phyloP scores from a whole-genome alignment of 805 yeast genomes.

The Candida boleticola region DNA sequence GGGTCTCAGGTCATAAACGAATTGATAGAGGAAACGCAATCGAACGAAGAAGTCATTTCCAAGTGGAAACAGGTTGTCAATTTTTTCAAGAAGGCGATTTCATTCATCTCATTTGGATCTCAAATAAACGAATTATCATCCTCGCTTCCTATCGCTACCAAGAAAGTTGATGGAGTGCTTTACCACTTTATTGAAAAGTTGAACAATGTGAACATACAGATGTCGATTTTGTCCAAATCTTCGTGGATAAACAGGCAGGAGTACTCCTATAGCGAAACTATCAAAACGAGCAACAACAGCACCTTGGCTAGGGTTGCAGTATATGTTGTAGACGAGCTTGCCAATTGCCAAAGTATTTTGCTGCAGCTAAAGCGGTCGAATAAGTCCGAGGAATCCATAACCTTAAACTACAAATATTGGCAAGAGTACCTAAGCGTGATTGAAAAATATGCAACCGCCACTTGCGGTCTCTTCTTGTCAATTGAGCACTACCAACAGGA shows the following conservation, averaged over 20 bases:
- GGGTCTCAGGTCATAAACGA: conserved; percentile 37
- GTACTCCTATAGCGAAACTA: conserved; percentile 17
- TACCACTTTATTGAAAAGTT: conserved; percentile 21
- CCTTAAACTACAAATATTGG: conserved; percentile 21
- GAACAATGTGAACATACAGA: conserved; percentile 32
- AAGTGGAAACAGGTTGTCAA: conserved; percentile 37
- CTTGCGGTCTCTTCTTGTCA: conserved; percentile 44
- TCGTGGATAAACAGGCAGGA: conserved; percentile 34
- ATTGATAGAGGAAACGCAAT: conserved; percentile 25
- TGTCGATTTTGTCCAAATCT: conserved; percentile 37
- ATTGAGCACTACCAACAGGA: conserved; percentile 45
- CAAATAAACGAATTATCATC: conserved; percentile 5
- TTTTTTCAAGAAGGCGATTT: conserved; percentile 31
- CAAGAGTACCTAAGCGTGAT: conserved; percentile 27
- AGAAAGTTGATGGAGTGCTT: conserved; percentile 9
- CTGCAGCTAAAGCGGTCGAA: conserved; percentile 8
- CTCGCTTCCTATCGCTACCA: conserved; percentile 3
- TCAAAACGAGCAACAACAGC: conserved; percentile 29
- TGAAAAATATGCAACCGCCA: conserved; percentile 37
- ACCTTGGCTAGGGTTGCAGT: conserved; percentile 46
- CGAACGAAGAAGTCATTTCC: conserved; percentile 14
- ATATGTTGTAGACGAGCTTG: conserved; percentile 33
- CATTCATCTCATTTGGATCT: conserved; percentile 24
- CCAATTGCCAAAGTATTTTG: conserved; percentile 19
- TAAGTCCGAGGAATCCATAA: conserved; percentile 2